Evolutionary conservation across 1,284 basidiomycete genomes (phyloP).

Genomic region (Taiwanofungus camphoratus): DNA sequence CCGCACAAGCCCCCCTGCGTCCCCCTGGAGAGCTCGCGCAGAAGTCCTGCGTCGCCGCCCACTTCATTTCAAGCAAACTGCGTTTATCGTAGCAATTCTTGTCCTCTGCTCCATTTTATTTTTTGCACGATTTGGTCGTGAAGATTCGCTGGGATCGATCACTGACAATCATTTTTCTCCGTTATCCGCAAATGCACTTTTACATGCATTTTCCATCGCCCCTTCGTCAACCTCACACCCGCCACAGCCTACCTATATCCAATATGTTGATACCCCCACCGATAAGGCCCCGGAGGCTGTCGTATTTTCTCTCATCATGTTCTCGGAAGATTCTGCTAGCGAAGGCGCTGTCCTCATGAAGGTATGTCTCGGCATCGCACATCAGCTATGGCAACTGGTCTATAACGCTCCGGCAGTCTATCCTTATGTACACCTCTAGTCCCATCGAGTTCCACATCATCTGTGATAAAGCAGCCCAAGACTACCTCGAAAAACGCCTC

Average conservation of each 20-base stretch:
- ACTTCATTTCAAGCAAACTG: conserved; percentile 12
- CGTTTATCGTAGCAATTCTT: conserved; percentile 10
- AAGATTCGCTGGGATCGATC: conserved; percentile 1
- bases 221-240: not conserved
- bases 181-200: not conserved
- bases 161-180: not conserved
- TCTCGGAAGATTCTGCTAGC: conserved; percentile 35
- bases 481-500: conserved; percentile 32
- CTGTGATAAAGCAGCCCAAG: conserved; percentile 37
- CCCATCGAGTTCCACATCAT: conserved; percentile 44
- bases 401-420: conserved; percentile 28
- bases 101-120: conserved; percentile 12
- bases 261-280: conserved; percentile 4
- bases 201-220: not conserved
- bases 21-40: conserved; percentile 12
- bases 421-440: conserved; percentile 38
- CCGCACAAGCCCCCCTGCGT: conserved; percentile 5
- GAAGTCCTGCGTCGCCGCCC: conserved; percentile 13
- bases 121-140: conserved; percentile 9
- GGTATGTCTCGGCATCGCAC: conserved; percentile 22
- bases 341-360: conserved; percentile 43
- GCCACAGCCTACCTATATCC: not conserved
- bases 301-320: conserved; percentile 41
- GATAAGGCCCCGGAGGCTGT: conserved; percentile 24
- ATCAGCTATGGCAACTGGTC: not conserved